Evolutionary conservation across 1,284 basidiomycete species (phyloP).

Genomic region (Anthracocystis panici-leucophaei): DNA sequence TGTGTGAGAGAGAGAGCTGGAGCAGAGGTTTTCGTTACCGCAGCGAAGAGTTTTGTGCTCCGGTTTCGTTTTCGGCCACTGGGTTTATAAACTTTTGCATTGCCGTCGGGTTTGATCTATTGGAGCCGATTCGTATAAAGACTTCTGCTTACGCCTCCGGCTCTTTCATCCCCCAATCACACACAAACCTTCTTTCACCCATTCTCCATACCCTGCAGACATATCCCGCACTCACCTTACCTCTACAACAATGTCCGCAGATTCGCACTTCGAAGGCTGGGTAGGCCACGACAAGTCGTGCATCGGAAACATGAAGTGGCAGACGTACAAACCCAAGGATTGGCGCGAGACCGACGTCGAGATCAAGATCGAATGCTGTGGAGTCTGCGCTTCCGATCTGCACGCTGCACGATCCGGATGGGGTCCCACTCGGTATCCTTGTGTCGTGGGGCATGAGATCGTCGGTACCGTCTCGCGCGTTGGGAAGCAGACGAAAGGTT

Average conservation of each 20-base stretch:
- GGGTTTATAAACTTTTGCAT: no score
- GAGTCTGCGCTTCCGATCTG: slow-evolving; percentile 54
- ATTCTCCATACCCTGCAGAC: no score
- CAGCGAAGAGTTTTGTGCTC: no score
- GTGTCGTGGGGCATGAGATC: slow-evolving; percentile 74
- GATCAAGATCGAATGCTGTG: slow-evolving; percentile 57
- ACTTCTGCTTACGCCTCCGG: no score
- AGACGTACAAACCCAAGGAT: slow-evolving; percentile 49
- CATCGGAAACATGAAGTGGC: slow-evolving; percentile 59
- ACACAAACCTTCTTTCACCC: no score
- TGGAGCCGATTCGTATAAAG: no score
- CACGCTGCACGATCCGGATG: slow-evolving; percentile 61
- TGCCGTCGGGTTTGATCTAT: no score
- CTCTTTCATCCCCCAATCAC: no score
- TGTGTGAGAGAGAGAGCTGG: no score
- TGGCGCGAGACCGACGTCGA: slow-evolving; percentile 57
- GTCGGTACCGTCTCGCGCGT: slow-evolving; percentile 73
- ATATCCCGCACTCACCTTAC: no score
- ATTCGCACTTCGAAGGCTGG: slow-evolving; percentile 60
- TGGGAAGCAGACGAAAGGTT: slow-evolving; percentile 72
- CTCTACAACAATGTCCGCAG: slow-evolving; percentile 27
- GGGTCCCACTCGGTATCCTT: slow-evolving; percentile 57
- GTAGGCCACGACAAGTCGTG: slow-evolving; percentile 53
- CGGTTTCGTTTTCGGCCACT: no score
- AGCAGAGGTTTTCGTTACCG: no score